phyloP scores from a whole-genome alignment of 1,284 basidiomycete species.

The Psilocybe mexicana region DNA sequence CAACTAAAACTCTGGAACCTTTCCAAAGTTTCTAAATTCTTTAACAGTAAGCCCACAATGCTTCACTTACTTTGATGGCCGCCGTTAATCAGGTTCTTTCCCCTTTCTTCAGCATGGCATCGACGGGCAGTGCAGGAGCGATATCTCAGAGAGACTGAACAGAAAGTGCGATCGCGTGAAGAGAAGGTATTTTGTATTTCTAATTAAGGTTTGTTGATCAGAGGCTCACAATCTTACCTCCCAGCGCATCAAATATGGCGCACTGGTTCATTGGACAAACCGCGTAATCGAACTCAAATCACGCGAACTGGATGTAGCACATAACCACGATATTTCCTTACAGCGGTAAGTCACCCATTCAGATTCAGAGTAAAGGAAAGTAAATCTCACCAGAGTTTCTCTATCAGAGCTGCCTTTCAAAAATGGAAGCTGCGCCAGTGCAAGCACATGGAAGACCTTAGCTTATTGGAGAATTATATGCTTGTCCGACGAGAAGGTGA shows the following conservation, averaged over 20 bases:
- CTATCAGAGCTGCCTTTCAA: conserved; percentile 50
- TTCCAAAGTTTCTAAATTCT: conserved; percentile 36
- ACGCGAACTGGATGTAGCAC: conserved; percentile 62
- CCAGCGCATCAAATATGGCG: conserved; percentile 52
- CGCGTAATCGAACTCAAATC: conserved; percentile 72
- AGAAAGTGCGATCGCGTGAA: conserved; percentile 39
- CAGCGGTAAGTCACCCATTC: conserved; percentile 42
- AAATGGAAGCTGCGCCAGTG: conserved; percentile 67
- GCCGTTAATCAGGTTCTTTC: background rate
- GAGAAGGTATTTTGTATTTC: conserved; percentile 37
- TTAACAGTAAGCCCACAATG: conserved; percentile 44
- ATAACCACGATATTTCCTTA: conserved; percentile 47
- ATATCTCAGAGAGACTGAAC: conserved; percentile 24
- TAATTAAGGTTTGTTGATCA: background rate
- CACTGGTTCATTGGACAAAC: conserved; percentile 65
- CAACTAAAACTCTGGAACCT: conserved; percentile 32
- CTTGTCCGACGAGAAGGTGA: conserved; percentile 75
- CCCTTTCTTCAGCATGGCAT: conserved; percentile 27
- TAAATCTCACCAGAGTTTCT: conserved; percentile 8
- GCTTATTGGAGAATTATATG: conserved; percentile 79
- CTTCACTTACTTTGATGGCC: background rate
- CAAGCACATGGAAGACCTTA: conserved; percentile 67
- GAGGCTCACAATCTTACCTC: background rate
- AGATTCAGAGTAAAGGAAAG: background rate
- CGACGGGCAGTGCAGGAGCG: conserved; percentile 23